These are phyloP conservation scores for Lophiotrema nucula DNA, from an alignment of 495 filamentous ascomycete genomes.

Conservation along the genomic window DNA sequence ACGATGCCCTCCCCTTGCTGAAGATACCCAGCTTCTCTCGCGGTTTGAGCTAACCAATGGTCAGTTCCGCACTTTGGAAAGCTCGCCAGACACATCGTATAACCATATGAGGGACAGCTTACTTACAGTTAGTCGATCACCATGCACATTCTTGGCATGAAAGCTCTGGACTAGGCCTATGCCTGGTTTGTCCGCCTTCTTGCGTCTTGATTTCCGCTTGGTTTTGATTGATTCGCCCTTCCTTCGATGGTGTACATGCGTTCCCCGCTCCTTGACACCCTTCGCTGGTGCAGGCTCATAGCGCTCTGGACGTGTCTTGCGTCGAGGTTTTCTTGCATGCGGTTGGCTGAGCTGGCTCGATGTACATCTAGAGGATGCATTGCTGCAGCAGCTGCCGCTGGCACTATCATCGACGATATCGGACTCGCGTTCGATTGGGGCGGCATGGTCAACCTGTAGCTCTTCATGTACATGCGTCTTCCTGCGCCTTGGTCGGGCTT, in stretches of 20 bases:
- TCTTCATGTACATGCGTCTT: no score
- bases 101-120: constrained; percentile 50
- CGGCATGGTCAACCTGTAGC: no score
- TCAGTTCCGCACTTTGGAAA: no score
- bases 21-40: constrained; percentile 62
- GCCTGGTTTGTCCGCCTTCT: constrained; percentile 42
- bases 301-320: constrained; percentile 39
- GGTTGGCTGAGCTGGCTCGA: constrained; percentile 18
- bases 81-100: not conserved
- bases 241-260: constrained; percentile 20
- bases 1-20: constrained; percentile 66
- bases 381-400: constrained; percentile 2
- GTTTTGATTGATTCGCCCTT: constrained; percentile 32
- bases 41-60: constrained; percentile 53
- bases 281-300: constrained; percentile 52
- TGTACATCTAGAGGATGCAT: constrained; percentile 14
- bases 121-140: constrained; percentile 49
- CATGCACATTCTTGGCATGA: constrained; percentile 60
- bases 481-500: constrained; percentile 13
- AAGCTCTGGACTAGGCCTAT: constrained; percentile 61
- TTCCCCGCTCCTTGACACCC: constrained; percentile 40
- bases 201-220: constrained; percentile 40
- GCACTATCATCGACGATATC: constrained; percentile 13
- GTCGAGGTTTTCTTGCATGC: constrained; percentile 40
- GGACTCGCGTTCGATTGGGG: constrained; percentile 12